phyloP scores from a whole-genome alignment of 148 eudicot species.

The Fallopia convolvulus region DNA sequence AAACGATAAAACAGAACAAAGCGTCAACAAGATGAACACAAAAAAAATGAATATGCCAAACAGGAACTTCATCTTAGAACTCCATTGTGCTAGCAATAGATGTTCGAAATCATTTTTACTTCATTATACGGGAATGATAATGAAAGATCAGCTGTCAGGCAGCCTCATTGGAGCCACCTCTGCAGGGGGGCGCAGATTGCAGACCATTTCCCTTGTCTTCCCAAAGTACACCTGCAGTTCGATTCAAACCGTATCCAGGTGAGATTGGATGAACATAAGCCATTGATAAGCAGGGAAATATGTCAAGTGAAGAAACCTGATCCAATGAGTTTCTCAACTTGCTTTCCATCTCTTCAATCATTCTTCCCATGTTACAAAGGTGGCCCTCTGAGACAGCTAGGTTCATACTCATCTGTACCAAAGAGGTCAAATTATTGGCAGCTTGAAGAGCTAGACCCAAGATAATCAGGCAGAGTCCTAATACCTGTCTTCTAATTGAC shows the following conservation, averaged over 20 bases:
- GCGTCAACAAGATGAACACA: neutral
- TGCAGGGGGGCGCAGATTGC: slow-evolving; percentile 83
- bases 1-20: neutral
- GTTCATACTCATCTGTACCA: slow-evolving; percentile 74
- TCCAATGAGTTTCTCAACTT: slow-evolving; percentile 85
- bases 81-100: neutral
- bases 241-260: neutral
- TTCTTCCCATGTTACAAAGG: slow-evolving; percentile 95
- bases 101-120: neutral
- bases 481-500: slow-evolving; percentile 98
- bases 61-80: neutral
- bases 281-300: neutral
- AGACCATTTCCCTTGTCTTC: slow-evolving; percentile 97
- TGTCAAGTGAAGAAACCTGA: slow-evolving; percentile 45
- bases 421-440: neutral
- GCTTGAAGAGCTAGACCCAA: neutral
- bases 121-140: neutral
- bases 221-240: slow-evolving; percentile 83
- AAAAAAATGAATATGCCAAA: neutral
- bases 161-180: slow-evolving; percentile 58
- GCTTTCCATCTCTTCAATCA: slow-evolving; percentile 98
- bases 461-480: neutral
- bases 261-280: neutral
- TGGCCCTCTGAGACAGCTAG: slow-evolving; percentile 84
- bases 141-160: slow-evolving; percentile 42